Percentiles rank a stretch among this genome's conserved stretches.
These are phyloP conservation scores for Vicia villosa DNA, from an alignment of 306 rosid genomes.

Conservation along the genomic window DNA sequence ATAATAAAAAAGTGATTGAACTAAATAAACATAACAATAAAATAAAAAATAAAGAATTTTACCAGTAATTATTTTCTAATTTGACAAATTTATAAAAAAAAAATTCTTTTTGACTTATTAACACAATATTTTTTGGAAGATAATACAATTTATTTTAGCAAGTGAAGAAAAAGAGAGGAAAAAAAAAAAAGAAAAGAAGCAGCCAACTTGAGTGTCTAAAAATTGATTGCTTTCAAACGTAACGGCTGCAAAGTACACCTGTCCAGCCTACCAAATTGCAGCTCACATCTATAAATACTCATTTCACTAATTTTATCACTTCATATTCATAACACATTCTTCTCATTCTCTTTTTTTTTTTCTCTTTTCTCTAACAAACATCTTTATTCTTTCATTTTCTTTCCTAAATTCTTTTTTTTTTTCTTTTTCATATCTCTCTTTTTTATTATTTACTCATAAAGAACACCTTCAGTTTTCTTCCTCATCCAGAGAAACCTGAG, in stretches of 20 bases:
- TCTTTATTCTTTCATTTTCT: background rate
- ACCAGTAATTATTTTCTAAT: too few relatives aligned
- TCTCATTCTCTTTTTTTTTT: background rate
- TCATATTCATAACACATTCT: slow-evolving; percentile 2
- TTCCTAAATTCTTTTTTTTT: slow-evolving; percentile 23
- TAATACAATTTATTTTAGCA: too few relatives aligned
- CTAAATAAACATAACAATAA: too few relatives aligned
- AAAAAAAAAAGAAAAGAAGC: background rate
- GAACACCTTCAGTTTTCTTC: too few relatives aligned
- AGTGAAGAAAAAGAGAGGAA: too few relatives aligned
- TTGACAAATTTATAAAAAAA: too few relatives aligned
- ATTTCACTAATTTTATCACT: slow-evolving; percentile 16
- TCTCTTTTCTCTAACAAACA: background rate
- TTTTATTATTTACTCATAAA: too few relatives aligned
- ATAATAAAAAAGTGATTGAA: too few relatives aligned
- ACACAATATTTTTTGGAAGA: too few relatives aligned
- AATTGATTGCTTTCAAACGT: slow-evolving; percentile 39
- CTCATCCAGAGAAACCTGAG: background rate
- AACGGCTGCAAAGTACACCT: slow-evolving; percentile 35
- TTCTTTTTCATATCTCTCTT: background rate
- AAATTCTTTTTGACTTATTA: too few relatives aligned
- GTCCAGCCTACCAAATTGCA: slow-evolving; percentile 9
- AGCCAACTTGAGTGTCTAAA: slow-evolving; percentile 36
- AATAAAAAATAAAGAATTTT: too few relatives aligned
- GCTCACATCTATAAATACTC: slow-evolving; percentile 36